Base-by-base conservation (phyloP, 2,329 filamentous ascomycete species). In the Talaromyces pinophilus region DNA sequence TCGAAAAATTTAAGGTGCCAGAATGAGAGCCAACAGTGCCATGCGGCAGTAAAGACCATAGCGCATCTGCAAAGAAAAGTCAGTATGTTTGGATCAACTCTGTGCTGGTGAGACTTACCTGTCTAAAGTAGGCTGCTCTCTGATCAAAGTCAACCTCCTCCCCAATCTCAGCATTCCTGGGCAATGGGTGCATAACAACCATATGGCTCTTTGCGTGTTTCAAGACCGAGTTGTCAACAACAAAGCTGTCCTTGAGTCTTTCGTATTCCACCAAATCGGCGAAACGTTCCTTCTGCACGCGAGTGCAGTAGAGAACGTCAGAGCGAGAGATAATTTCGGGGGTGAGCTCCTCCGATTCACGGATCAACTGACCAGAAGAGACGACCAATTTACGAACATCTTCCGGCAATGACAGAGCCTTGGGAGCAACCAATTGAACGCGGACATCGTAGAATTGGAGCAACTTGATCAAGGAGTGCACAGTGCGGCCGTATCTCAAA, bases 111-210 rank as follows among this genome's bases (percentile, higher is more conserved):
- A 63, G 68, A 86, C 91, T 88, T 82, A 97, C 94, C 91, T 99
- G 95, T 91, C 95, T 89, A 82, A 99, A 99, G 84, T 99, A 99
- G 65, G 95, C 94, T 67, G 95, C 95, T 73, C 95, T 85, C 78
- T 96, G 92, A 82, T 99, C 95, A 82, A 96, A 97, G 81, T 99
- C 95, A 59, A 99, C 93, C 83, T 99, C 95, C 81, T 96, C 92
- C 40, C 89, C 88, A 76, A 99, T 90, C 85, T 99, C 95, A 71
- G 90, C 88, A 76, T 98, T 98, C 75, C 95, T 87, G 48, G 95
- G 95, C 75, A 99, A 85, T 66, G 95, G 95, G 81, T 99, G 95
- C 88, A 99, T 88, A 70, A 99, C 91, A 70, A 97, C 87, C 89
- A 96, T 97, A 75, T 91, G 90, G 78, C 85, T 86, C 89, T 99